Evolutionary conservation across 2,329 filamentous ascomycete species (phyloP).

Genomic region (Pseudofabraea citricarpa): DNA sequence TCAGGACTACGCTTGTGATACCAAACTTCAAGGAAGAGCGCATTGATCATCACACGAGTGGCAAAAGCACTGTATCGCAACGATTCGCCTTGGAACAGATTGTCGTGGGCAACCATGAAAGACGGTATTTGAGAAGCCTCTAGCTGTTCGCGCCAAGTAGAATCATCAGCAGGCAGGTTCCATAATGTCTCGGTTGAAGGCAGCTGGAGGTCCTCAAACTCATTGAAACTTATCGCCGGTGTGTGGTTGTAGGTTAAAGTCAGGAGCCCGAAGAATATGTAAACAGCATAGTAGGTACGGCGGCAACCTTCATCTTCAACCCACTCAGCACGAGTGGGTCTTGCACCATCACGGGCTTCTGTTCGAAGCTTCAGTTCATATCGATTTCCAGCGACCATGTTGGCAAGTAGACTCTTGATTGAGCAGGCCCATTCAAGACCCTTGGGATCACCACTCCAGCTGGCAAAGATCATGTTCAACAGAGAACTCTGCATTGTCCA

Average conservation of each 20-base stretch:
- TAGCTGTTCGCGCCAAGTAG: conserved; percentile 77
- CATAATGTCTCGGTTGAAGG: conserved; percentile 92
- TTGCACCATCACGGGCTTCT: conserved; percentile 73
- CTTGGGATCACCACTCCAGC: conserved; percentile 97
- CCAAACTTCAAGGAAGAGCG: conserved; percentile 96
- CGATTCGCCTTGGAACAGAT: conserved; percentile 88
- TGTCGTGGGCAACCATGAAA: conserved; percentile 91
- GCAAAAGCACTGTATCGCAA: conserved; percentile 94
- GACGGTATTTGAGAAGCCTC: conserved; percentile 69
- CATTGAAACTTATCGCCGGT: conserved; percentile 95
- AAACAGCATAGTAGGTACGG: conserved; percentile 96
- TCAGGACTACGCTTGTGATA: conserved; percentile 99
- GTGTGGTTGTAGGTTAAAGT: conserved; percentile 98
- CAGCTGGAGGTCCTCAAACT: conserved; percentile 88
- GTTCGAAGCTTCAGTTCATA: conserved; percentile 94
- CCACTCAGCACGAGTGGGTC: conserved; percentile 83
- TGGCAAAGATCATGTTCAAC: conserved; percentile 98
- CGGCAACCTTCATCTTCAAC: conserved; percentile 94
- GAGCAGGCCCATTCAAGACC: conserved; percentile 98
- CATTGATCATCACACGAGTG: conserved; percentile 97
- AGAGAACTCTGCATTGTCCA: conserved; percentile 98
- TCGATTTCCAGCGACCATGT: conserved; percentile 96
- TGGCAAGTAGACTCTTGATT: conserved; percentile 95
- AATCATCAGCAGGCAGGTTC: conserved; percentile 80
- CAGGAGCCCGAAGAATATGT: conserved; percentile 95